These are phyloP conservation scores for Podila horticola DNA, from an alignment of 192 early-diverging fungal species.

Conservation along the genomic window DNA sequence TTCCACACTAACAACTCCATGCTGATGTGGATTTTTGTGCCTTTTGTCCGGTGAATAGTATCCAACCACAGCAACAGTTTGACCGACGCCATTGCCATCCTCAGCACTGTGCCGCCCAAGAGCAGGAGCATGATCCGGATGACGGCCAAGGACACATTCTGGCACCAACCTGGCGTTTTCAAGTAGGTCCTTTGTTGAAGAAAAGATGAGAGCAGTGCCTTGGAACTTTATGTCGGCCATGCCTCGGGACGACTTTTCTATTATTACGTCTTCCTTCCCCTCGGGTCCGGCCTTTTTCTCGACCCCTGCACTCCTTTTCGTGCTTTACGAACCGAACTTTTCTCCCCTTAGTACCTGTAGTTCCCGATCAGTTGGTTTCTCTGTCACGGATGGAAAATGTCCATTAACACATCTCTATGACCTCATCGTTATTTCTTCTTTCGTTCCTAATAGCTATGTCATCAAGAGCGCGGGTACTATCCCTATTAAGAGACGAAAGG, in stretches of 20 bases:
- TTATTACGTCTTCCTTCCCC: neutral
- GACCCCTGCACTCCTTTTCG: conserved; percentile 2
- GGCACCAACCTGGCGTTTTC: conserved; percentile 49
- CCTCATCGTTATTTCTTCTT: neutral
- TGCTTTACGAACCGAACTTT: neutral
- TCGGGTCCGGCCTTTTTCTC: neutral
- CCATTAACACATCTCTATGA: too few species aligned
- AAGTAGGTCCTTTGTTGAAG: conserved; percentile 19
- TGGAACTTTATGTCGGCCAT: neutral
- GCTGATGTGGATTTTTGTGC: neutral
- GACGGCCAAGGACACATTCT: conserved; percentile 56
- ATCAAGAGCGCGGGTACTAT: conserved; percentile 51
- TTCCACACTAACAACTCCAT: neutral
- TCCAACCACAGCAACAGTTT: conserved; percentile 54
- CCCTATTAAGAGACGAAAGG: conserved; percentile 51
- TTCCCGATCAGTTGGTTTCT: neutral
- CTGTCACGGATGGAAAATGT: neutral
- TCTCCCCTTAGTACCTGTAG: neutral
- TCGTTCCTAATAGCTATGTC: conserved; percentile 25
- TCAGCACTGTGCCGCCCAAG: conserved; percentile 43
- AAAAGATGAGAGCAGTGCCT: too few species aligned
- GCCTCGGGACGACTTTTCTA: neutral
- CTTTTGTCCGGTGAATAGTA: conserved; percentile 12
- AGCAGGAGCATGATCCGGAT: conserved; percentile 48
- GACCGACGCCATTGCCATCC: conserved; percentile 49